These are phyloP conservation scores for Hygrocybe punicea DNA, from an alignment of 768 basidiomycete genomes.

Conservation along the genomic window DNA sequence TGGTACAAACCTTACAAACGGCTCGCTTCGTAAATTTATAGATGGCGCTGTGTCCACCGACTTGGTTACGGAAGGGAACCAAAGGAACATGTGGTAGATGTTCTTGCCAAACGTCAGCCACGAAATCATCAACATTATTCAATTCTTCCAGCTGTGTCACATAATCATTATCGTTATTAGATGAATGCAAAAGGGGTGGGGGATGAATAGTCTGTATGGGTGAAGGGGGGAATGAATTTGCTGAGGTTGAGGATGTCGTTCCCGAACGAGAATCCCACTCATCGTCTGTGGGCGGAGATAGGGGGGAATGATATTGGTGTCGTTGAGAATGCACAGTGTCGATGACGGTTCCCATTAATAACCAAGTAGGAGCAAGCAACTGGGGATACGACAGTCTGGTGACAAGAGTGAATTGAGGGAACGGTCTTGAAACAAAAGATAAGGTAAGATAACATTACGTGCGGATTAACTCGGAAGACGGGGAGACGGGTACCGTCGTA, in stretches of 20 bases:
- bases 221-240: too few species aligned
- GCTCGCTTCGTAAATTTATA: conserved; percentile 98
- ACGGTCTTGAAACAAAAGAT: not conserved
- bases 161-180: conserved; percentile 22
- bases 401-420: not conserved
- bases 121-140: conserved; percentile 18
- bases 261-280: conserved; percentile 75
- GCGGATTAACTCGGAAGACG: too few species aligned
- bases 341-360: too few species aligned
- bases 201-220: too few species aligned
- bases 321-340: not conserved
- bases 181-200: conserved; percentile 20
- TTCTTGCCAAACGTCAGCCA: conserved; percentile 50
- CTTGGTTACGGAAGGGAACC: conserved; percentile 94
- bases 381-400: too few species aligned
- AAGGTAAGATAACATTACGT: too few species aligned
- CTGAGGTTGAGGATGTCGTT: too few species aligned
- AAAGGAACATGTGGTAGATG: conserved; percentile 85
- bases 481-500: too few species aligned
- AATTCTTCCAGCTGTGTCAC: not conserved
- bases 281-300: conserved; percentile 55
- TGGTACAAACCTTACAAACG: conserved; percentile 86
- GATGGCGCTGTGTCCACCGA: conserved; percentile 95
- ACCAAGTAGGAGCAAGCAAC: too few species aligned
- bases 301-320: not conserved